Conservation (phyloP, 345 rosid genomes). For the Jatropha curcas region DNA sequence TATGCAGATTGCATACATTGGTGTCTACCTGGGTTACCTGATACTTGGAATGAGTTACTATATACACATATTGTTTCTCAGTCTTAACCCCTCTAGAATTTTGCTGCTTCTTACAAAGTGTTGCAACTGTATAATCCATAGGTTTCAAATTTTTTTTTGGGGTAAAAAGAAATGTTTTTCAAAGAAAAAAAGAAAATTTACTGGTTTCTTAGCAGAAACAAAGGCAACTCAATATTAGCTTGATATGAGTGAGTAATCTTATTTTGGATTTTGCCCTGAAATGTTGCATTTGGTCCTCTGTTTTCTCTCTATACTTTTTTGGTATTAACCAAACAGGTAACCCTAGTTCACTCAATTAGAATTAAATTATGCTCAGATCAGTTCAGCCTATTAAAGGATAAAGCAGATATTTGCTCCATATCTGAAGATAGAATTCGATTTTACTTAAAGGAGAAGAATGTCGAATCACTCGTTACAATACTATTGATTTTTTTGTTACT, state of each 20-base stretch:
- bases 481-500: too few relatives aligned
- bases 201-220: background rate
- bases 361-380: too few relatives aligned
- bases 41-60: slow-evolving; percentile 32
- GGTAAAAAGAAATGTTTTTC: too few relatives aligned
- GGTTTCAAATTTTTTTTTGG: background rate
- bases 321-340: too few relatives aligned
- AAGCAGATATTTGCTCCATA: too few relatives aligned
- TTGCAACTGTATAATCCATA: background rate
- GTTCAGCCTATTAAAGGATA: too few relatives aligned
- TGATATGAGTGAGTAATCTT: background rate
- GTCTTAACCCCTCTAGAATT: background rate
- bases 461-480: too few relatives aligned
- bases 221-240: background rate
- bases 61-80: slow-evolving; percentile 24
- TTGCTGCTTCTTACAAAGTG: background rate
- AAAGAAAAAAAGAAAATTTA: background rate
- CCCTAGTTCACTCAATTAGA: too few relatives aligned
- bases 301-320: too few relatives aligned
- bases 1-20: slow-evolving; percentile 36
- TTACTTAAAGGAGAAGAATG: too few relatives aligned
- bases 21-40: slow-evolving; percentile 33
- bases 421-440: too few relatives aligned
- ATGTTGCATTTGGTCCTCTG: background rate
- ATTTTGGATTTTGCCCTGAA: background rate